Percentiles rank a stretch among this genome's conserved stretches.
Conservation (phyloP, 2,329 filamentous ascomycete species). For the Hirsutella rhossiliensis region DNA sequence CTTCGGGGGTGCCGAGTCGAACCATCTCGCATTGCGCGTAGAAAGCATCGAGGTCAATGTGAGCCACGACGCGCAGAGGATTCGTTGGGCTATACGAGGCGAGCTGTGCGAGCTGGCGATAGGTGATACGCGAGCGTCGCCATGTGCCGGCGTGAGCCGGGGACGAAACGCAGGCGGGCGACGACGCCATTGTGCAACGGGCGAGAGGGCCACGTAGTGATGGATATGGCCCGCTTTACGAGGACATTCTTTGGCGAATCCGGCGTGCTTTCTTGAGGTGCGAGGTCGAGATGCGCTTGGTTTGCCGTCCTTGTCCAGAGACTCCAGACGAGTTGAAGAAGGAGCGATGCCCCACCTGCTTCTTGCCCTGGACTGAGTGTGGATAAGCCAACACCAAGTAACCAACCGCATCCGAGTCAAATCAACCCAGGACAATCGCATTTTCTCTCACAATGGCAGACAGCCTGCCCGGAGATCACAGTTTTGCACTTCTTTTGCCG, state of each 20-base stretch:
- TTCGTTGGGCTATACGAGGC: slow-evolving; percentile 57
- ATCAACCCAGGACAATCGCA: no score
- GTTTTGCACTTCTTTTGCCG: no score
- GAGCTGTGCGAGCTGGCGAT: slow-evolving; percentile 69
- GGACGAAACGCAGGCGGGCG: slow-evolving; percentile 12
- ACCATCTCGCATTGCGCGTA: slow-evolving; percentile 96
- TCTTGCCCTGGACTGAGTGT: not conserved
- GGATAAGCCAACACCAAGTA: no score
- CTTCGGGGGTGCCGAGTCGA: slow-evolving; percentile 59
- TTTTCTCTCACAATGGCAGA: no score
- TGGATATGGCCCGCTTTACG: no score
- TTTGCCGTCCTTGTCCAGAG: no score
- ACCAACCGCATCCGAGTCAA: no score
- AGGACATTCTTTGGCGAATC: no score
- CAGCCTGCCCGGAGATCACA: no score
- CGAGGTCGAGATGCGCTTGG: no score
- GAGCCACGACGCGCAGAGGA: slow-evolving; percentile 76
- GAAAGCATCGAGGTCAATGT: slow-evolving; percentile 94
- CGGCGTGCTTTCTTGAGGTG: no score
- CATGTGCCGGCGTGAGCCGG: slow-evolving; percentile 11
- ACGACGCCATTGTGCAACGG: not conserved
- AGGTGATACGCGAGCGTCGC: slow-evolving; percentile 64
- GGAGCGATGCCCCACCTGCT: not conserved
- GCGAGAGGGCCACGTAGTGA: no score
- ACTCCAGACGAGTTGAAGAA: not conserved